Conservation (phyloP, 495 filamentous ascomycete species). For the Penicillium lividum region DNA sequence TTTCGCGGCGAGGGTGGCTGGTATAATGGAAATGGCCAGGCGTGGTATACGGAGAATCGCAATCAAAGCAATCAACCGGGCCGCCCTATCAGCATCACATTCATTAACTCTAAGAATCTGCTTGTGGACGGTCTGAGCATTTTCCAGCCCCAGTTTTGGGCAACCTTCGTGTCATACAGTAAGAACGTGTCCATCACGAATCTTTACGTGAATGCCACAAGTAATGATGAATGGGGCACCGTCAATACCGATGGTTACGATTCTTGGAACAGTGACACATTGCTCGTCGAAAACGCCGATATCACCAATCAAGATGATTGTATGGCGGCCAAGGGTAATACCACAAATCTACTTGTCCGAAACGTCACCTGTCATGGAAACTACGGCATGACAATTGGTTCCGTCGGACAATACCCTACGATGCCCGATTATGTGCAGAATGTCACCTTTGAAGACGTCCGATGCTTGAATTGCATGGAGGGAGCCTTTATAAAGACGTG, state of each 20-base stretch:
- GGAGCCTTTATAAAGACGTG: conserved; percentile 59
- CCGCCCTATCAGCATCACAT: conserved; percentile 45
- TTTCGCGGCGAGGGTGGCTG: conserved; percentile 41
- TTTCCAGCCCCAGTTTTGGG: conserved; percentile 50
- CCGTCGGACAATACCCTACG: conserved; percentile 45
- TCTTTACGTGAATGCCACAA: conserved; percentile 46
- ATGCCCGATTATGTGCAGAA: conserved; percentile 33
- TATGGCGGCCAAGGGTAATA: conserved; percentile 41
- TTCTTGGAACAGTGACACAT: conserved; percentile 33
- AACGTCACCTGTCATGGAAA: conserved; percentile 35
- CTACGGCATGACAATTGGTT: conserved; percentile 41
- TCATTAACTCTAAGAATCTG: conserved; percentile 37
- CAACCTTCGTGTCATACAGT: conserved; percentile 38
- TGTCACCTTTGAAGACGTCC: conserved; percentile 29
- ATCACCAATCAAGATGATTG: conserved; percentile 40
- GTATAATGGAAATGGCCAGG: conserved; percentile 50
- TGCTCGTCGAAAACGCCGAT: conserved; percentile 33
- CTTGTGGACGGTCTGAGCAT: conserved; percentile 34
- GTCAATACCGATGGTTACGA: conserved; percentile 46
- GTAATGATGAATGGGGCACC: conserved; percentile 32
- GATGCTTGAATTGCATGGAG: conserved; percentile 44
- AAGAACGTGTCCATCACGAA: conserved; percentile 39
- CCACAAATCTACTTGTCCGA: conserved; percentile 38
- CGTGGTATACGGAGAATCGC: conserved; percentile 41
- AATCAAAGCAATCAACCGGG: conserved; percentile 43